Conservation (phyloP, 805 yeast species). For the Nakazawaea wyomingensis region DNA sequence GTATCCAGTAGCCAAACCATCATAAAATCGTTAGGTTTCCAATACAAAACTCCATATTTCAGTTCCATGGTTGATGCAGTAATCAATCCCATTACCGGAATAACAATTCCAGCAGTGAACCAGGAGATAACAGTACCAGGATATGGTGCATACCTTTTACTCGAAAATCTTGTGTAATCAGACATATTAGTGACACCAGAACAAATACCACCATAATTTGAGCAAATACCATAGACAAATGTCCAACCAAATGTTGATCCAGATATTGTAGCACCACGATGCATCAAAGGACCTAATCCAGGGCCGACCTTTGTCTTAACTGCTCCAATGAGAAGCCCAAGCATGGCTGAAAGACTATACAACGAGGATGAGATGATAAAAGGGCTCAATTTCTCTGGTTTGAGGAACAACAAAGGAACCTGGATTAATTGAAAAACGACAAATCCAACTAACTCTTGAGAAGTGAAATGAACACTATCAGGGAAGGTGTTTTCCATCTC, state of each 20-base stretch:
- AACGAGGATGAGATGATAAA: slow-evolving; percentile 20
- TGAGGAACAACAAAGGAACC: slow-evolving; percentile 19
- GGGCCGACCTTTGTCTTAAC: slow-evolving; percentile 24
- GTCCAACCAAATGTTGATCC: slow-evolving; percentile 31
- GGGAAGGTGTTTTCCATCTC: slow-evolving; percentile 19
- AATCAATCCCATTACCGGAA: slow-evolving; percentile 35
- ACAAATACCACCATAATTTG: slow-evolving; percentile 35
- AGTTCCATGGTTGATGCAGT: slow-evolving; percentile 30
- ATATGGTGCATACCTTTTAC: slow-evolving; percentile 21
- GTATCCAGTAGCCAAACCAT: slow-evolving; percentile 20
- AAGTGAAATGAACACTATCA: slow-evolving; percentile 18
- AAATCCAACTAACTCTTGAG: slow-evolving; percentile 20
- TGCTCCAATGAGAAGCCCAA: slow-evolving; percentile 27
- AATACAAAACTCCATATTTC: slow-evolving; percentile 30
- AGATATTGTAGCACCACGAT: slow-evolving; percentile 17
- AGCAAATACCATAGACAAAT: slow-evolving; percentile 35
- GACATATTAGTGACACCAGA: slow-evolving; percentile 35
- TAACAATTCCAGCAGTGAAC: slow-evolving; percentile 30
- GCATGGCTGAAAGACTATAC: slow-evolving; percentile 20
- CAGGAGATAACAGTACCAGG: slow-evolving; percentile 28
- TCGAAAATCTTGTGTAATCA: slow-evolving; percentile 36
- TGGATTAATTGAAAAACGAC: slow-evolving; percentile 21
- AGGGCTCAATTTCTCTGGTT: slow-evolving; percentile 25
- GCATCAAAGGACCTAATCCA: slow-evolving; percentile 20
- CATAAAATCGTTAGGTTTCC: slow-evolving; percentile 35